Evolutionary conservation across 805 yeast species (phyloP), one percentile per base, ranked within the genome.

Genomic region (Candida saitoana): DNA sequence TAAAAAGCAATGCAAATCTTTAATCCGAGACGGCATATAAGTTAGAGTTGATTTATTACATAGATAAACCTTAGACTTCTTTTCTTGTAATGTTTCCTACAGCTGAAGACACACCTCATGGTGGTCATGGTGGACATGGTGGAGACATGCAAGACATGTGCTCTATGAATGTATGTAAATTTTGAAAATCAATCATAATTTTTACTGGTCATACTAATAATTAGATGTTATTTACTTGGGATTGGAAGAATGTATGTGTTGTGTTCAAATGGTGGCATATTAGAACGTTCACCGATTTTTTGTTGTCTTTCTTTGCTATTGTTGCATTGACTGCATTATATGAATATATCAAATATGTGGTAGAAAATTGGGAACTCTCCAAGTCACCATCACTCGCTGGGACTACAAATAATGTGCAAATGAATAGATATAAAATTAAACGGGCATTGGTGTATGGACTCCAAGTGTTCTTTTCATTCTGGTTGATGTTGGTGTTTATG

Each of bases 261-360:
- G 74, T 87, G 7, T 84, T 83, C 59, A 63, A 67, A 43, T 82
- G 90, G 86, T 87, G 96, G 96, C 91, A 84, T 50, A 75, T 87
- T 41, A 68, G 67, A 37, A 74, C 81, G 1, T 54, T 63, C 4
- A 34, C 60, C 2, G 81, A 79, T 5, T 73, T 87, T 37, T 5
- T 82, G 2, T 43, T 77, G 5, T 73, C 87, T 2, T 55, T 84
- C 31, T 8, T 75, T 1, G 71, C 73, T 1, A 68, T 86, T 18
- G 68, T 68, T 1, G 46, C 60, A 0, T 42, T 84, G 4, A 69
- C 81, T 2, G 69, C 77, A 34, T 75, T 79, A 1, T 87, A 84
- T 57, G 95, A 86, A 56, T 79, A 65, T 48, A 39, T 79, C n/a
- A 73, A 65, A 40, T 42, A 42, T 38, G 45, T 55, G 49, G 47